Conservation (phyloP, 2,329 filamentous ascomycete species). For the Botrytis sinoallii region DNA sequence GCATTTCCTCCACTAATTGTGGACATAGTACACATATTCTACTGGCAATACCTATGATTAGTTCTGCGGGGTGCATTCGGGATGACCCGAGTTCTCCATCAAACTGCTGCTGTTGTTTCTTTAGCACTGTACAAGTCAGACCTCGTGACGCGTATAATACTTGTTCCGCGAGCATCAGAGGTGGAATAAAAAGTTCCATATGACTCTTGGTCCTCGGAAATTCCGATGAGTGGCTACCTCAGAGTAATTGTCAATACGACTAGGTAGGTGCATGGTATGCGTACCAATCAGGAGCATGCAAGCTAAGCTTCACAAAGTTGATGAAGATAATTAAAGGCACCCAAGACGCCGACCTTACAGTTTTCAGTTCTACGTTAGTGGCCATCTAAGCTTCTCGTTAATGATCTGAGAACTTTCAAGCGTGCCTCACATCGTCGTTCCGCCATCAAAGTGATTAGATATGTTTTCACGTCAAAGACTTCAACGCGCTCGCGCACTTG, state of each 20-base stretch:
- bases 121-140: neutral
- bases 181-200: neutral
- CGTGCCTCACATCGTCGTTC: conserved; percentile 10
- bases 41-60: neutral
- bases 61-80: neutral
- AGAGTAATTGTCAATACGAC: neutral
- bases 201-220: neutral
- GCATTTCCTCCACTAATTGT: neutral
- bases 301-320: neutral
- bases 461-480: conserved; percentile 38
- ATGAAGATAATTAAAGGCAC: neutral
- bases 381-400: neutral
- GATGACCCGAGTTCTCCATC: neutral
- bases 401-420: neutral
- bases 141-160: neutral
- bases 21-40: neutral
- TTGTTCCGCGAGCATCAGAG: neutral
- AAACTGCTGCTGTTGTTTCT: neutral
- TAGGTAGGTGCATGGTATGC: neutral
- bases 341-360: neutral
- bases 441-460: conserved; percentile 25
- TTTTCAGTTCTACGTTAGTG: neutral
- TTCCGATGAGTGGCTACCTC: neutral
- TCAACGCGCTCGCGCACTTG: conserved; percentile 29
- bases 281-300: conserved; percentile 1